Evolutionary conservation across 2,329 filamentous ascomycete species (phyloP), one percentile per base, ranked within the genome.

Genomic region (Mycosphaerelloides madeirae): DNA sequence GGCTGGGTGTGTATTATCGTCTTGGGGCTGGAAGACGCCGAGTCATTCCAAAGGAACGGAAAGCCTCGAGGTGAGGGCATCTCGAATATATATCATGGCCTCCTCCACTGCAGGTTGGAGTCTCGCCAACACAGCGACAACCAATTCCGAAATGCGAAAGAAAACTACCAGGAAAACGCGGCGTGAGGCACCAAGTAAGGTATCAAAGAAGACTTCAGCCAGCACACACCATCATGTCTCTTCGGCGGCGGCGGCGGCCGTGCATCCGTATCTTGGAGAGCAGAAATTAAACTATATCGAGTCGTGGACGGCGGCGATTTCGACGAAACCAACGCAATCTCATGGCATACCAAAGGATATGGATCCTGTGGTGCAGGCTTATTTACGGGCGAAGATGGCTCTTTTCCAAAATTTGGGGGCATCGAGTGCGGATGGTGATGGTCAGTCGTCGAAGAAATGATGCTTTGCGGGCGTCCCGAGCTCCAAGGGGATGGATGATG

Each of bases 371-470:
- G 50, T 65, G 1, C 57, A 65, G 40, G 63, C 62, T 3, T 66
- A 66, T 36, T 47, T 65, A n/a, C 54, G 60, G 44, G 60, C 61
- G 15, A 65, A 66, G 52, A 50, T 64, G 57, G 58, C 59, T 6
- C 53, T 66, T 12, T 64, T 65, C 39, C 56, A 57, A n/a, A 58
- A 45, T 28, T 44, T 55, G 25, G 41, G 6, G 9, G 22, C 22
- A 9, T 25, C 22, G 22, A 9, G 9, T 25, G 6, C 9, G 22
- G 22, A 25, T 9, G 9, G 45, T 35, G 37, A 32, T 20, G 28
- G 29, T 18, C 31, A 29, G 31, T 32, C 31, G 31, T 9, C 22
- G 6, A 9, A 25, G 22, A 25, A 16, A 32, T 32, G 15, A 16
- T n/a, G 13, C 13, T 29, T 8, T 29, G 28, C 28, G 28, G n/a